Conservation (phyloP, 2,329 filamentous ascomycete species). For the Sordariomycetes sp. region DNA sequence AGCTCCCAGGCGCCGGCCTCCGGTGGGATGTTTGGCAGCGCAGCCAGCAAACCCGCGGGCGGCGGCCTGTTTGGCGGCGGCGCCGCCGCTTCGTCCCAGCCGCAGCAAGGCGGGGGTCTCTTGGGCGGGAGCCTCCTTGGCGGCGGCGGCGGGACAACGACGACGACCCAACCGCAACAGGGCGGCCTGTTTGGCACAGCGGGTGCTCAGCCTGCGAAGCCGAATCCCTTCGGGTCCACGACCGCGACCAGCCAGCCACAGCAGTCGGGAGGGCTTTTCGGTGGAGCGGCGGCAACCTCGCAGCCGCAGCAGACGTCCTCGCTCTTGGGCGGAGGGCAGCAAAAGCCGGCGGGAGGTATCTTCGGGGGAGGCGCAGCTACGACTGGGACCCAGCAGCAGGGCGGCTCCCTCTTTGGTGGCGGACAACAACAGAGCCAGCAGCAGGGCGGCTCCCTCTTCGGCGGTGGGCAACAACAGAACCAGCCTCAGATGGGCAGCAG, state of each 20-base stretch:
- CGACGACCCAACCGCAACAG: not conserved
- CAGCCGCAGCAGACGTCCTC: conserved; percentile 4
- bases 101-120: conserved; percentile 15
- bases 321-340: conserved; percentile 2
- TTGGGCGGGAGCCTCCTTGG: conserved; percentile 16
- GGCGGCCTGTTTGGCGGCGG: conserved; percentile 20
- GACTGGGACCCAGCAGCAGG: not conserved
- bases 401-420: conserved; percentile 1
- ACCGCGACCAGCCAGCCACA: not conserved
- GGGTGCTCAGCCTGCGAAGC: conserved; percentile 5
- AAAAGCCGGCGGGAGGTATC: not conserved
- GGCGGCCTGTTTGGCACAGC: conserved; percentile 15
- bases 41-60: conserved; percentile 16
- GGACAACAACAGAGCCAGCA: not conserved
- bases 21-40: conserved; percentile 24
- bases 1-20: conserved; percentile 20
- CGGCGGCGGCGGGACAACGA: not conserved
- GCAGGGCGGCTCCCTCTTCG: conserved; percentile 3
- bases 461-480: not conserved
- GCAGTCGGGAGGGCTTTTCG: conserved; percentile 8
- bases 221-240: not conserved
- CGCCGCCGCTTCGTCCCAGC: conserved; percentile 14
- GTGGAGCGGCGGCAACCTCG: not conserved
- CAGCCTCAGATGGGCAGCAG: conserved; percentile 7
- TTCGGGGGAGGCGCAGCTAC: not conserved